Evolutionary conservation across 495 filamentous ascomycete genomes (phyloP).

Genomic region (Neurospora sp.): DNA sequence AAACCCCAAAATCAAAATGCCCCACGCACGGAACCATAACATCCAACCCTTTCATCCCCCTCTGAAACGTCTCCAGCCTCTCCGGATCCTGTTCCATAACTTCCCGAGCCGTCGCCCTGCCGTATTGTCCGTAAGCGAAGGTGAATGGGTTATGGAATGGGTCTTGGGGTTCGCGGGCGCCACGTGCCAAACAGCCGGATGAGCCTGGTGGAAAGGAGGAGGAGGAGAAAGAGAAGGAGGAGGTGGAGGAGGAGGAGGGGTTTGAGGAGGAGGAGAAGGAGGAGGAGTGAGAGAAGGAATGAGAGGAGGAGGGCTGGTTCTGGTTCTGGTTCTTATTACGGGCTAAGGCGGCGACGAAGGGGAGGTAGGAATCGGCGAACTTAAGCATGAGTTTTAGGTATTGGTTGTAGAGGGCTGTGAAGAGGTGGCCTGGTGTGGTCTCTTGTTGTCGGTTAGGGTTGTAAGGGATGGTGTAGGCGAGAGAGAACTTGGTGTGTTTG

Average conservation of each 20-base stretch:
- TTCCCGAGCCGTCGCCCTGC: conserved; percentile 6
- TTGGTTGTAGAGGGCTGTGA: conserved; percentile 13
- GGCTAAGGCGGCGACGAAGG: not conserved
- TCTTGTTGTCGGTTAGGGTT: not conserved
- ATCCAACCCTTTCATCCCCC: conserved; percentile 13
- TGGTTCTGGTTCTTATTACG: not conserved
- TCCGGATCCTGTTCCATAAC: conserved; percentile 14
- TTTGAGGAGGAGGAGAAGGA: not conserved
- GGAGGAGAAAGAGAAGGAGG: not conserved
- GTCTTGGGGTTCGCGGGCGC: conserved; percentile 8
- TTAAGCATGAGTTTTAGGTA: conserved; percentile 12
- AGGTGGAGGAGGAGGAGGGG: not conserved
- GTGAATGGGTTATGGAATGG: conserved; percentile 10
- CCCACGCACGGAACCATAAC: conserved; percentile 11
- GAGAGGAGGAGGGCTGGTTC: not conserved
- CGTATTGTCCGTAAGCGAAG: conserved; percentile 5
- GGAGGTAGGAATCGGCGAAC: conserved; percentile 12
- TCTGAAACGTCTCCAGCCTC: conserved; percentile 10
- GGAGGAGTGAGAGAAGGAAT: not conserved
- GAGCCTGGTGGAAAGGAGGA: not conserved
- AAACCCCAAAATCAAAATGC: conserved; percentile 12
- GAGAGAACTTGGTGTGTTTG: conserved; percentile 12
- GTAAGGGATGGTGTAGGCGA: conserved; percentile 6
- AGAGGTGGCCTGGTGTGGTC: conserved; percentile 8
- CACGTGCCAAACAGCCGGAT: not conserved